Percentiles rank a stretch among this genome's conserved stretches.
These are phyloP conservation scores for Toxoplasma gondii DNA, from an alignment of 169 alveolate species.

Conservation along the genomic window DNA sequence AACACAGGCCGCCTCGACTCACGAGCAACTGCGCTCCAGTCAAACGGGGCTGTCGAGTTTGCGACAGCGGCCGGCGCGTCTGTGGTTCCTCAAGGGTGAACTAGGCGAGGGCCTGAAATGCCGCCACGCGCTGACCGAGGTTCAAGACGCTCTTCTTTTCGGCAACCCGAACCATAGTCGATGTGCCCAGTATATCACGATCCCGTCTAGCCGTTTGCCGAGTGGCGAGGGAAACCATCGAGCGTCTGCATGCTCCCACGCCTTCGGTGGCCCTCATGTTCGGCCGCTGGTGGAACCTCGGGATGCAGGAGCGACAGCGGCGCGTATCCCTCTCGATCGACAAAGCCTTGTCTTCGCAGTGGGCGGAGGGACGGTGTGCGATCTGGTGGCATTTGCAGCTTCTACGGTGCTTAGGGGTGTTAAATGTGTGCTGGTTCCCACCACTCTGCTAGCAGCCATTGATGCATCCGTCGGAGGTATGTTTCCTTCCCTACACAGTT, in stretches of 20 bases:
- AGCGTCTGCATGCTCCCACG: no score
- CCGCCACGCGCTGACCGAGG: not conserved
- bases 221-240: not conserved
- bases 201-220: not conserved
- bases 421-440: slow-evolving; percentile 73
- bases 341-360: slow-evolving; percentile 68
- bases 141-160: slow-evolving; percentile 10
- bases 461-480: slow-evolving; percentile 82
- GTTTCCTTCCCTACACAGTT: slow-evolving; percentile 65
- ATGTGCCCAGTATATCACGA: no score
- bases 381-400: slow-evolving; percentile 77
- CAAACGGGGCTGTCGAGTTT: not conserved
- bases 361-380: slow-evolving; percentile 83
- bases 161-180: not conserved
- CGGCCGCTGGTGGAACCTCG: not conserved
- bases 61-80: not conserved
- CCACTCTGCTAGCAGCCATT: slow-evolving; percentile 78
- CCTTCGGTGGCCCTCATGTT: no score
- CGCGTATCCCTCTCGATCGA: not conserved
- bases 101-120: slow-evolving; percentile 14
- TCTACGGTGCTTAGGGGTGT: slow-evolving; percentile 76
- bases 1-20: not conserved
- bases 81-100: not conserved
- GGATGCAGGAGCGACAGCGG: no score
- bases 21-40: not conserved